Evolutionary conservation across 2,329 filamentous ascomycete species (phyloP).

Genomic region (Fusarium napiforme): DNA sequence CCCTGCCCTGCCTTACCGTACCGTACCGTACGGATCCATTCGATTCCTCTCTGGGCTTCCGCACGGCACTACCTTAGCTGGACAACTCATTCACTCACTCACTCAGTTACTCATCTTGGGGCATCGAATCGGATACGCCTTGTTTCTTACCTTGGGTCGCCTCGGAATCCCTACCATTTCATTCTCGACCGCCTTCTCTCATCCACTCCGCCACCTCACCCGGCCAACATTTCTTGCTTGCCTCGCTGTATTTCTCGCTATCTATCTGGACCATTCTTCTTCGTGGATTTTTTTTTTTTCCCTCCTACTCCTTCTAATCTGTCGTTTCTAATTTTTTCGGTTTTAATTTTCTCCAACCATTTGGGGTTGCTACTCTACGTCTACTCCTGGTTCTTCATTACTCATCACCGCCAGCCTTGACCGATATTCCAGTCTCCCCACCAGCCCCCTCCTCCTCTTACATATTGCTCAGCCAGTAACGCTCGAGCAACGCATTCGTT

Average conservation of each 20-base stretch:
- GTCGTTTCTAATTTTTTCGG: conserved; percentile 8
- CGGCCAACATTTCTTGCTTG: conserved; percentile 26
- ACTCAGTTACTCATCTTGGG: conserved; percentile 26
- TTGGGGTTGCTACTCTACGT: conserved; percentile 15
- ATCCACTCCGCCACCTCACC: conserved; percentile 37
- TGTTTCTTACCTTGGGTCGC: conserved; percentile 27
- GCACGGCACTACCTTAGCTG: conserved; percentile 19
- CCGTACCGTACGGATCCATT: neutral
- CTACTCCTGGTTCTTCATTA: conserved; percentile 24
- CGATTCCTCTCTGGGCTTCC: conserved; percentile 19
- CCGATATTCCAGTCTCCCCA: conserved; percentile 37
- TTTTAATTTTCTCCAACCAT: conserved; percentile 3
- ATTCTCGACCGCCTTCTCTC: conserved; percentile 41
- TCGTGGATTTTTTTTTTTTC: neutral
- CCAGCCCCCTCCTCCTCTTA: conserved; percentile 22
- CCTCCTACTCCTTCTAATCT: conserved; percentile 15
- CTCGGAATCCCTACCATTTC: conserved; percentile 33
- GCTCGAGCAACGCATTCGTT: conserved; percentile 19
- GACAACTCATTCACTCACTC: conserved; percentile 18
- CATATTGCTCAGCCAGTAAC: conserved; percentile 36
- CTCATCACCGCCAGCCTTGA: conserved; percentile 35
- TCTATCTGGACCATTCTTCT: conserved; percentile 16
- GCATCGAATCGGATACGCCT: conserved; percentile 34
- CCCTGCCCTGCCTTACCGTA: neutral
- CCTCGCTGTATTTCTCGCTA: conserved; percentile 18